Evolutionary conservation across 2,329 filamentous ascomycete genomes (phyloP).

Genomic region (Cryphonectria naterciae): DNA sequence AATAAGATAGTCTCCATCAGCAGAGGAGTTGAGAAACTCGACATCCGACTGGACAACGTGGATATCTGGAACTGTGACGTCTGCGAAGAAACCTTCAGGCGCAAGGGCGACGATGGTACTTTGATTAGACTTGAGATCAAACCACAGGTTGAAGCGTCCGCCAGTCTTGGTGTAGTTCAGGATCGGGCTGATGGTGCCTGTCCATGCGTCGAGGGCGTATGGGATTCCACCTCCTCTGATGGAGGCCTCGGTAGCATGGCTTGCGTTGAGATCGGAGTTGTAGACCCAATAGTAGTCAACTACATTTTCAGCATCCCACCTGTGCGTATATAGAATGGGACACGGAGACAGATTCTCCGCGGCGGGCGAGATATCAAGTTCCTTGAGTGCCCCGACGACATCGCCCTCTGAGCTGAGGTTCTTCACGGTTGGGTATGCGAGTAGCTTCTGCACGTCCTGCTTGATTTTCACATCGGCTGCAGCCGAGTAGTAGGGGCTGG

Average conservation of each 20-base stretch:
- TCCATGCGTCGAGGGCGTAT: constrained; percentile 18
- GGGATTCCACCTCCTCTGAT: constrained; percentile 6
- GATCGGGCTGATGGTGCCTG: constrained; percentile 8
- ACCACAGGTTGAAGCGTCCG: constrained; percentile 15
- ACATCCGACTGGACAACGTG: constrained; percentile 4
- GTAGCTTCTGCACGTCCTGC: neutral
- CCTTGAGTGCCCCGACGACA: constrained; percentile 12
- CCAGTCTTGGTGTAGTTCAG: constrained; percentile 10
- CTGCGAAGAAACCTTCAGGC: constrained; percentile 12
- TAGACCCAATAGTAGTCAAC: constrained; percentile 24
- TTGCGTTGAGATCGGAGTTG: constrained; percentile 12
- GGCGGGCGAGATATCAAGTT: constrained; percentile 6
- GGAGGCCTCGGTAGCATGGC: constrained; percentile 17
- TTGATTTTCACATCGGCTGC: neutral
- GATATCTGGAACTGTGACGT: neutral
- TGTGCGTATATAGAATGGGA: constrained; percentile 17
- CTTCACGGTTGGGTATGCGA: constrained; percentile 12
- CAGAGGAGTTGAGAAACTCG: neutral
- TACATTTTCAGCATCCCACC: constrained; percentile 14
- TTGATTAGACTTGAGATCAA: constrained; percentile 15
- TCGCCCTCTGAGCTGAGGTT: constrained; percentile 13
- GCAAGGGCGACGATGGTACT: constrained; percentile 20
- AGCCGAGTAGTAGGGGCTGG: constrained; percentile 14
- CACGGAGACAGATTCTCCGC: constrained; percentile 12
- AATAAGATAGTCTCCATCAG: neutral